phyloP scores from a whole-genome alignment of 2,329 filamentous ascomycete species.

The Annulohypoxylon truncatum region DNA sequence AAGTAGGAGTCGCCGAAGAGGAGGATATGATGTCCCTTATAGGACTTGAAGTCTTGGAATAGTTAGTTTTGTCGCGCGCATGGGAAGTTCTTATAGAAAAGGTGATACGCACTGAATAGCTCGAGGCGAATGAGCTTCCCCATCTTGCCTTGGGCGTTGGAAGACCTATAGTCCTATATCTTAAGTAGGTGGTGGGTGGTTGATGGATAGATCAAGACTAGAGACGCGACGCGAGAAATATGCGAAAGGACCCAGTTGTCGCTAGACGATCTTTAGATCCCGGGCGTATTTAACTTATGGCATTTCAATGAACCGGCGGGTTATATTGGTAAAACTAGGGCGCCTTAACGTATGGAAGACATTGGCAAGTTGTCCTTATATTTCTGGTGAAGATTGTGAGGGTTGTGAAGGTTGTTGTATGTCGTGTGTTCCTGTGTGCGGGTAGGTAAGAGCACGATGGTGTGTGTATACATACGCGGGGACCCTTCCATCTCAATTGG shows the following conservation, averaged over 20 bases:
- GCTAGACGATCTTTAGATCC: constrained; percentile 35
- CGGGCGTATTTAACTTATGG: constrained; percentile 18
- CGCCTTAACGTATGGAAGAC: constrained; percentile 1
- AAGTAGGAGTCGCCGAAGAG: constrained; percentile 98
- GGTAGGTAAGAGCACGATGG: constrained; percentile 3
- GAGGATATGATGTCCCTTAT: constrained; percentile 94
- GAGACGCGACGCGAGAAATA: constrained; percentile 40
- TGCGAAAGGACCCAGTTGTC: constrained; percentile 34
- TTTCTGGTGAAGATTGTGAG: neutral
- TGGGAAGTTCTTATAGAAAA: constrained; percentile 2
- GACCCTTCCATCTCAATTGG: constrained; percentile 12
- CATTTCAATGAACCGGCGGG: constrained; percentile 18
- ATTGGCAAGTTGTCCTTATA: neutral
- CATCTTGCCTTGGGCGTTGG: constrained; percentile 68
- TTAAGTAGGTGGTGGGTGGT: constrained; percentile 1
- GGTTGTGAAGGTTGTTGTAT: neutral
- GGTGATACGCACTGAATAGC: constrained; percentile 79
- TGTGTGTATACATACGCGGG: constrained; percentile 11
- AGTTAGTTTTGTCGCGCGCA: constrained; percentile 39
- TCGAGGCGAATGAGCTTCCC: constrained; percentile 96
- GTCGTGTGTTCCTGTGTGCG: neutral
- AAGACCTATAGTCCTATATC: constrained; percentile 3
- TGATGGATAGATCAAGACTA: constrained; percentile 23
- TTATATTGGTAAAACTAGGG: constrained; percentile 7
- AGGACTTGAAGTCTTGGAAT: constrained; percentile 92